A percentile compares a stretch with the other conserved stretches of the same genome.
Conservation (phyloP, 345 rosid species). For the Lenwebbia sp. region DNA sequence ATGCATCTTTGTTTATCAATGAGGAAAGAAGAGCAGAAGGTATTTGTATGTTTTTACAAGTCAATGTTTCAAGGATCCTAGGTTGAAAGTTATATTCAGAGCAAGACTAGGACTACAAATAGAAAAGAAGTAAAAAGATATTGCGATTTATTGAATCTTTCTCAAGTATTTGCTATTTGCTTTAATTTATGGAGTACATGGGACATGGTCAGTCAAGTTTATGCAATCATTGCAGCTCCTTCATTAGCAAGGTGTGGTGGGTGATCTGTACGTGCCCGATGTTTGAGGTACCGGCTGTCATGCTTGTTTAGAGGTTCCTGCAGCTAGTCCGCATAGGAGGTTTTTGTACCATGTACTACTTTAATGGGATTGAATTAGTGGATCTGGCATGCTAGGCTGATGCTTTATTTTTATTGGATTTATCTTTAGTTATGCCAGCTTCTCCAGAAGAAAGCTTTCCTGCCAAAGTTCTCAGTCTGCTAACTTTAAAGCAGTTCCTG, state of each 20-base stretch:
- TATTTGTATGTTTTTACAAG: neutral
- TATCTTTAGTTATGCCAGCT: neutral
- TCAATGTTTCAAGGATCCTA: neutral
- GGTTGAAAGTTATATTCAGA: neutral
- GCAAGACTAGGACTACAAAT: neutral
- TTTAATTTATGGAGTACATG: neutral
- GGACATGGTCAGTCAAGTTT: neutral
- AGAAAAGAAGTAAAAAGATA: neutral
- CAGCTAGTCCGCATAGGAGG: neutral
- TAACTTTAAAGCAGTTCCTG: neutral
- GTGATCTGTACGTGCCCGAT: neutral
- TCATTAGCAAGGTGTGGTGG: neutral
- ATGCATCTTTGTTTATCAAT: neutral
- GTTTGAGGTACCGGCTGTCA: neutral
- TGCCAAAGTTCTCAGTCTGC: neutral
- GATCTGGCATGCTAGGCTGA: neutral
- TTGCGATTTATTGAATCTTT: neutral
- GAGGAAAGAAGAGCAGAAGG: neutral
- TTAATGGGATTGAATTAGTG: neutral
- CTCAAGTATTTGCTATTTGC: neutral
- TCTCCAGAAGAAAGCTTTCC: neutral
- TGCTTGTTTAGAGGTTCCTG: neutral
- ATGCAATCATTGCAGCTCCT: neutral
- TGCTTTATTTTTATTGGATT: neutral
- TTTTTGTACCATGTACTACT: neutral